A percentile compares a stretch with the other conserved stretches of the same genome.
Conservation (phyloP, 2,329 filamentous ascomycete genomes). For the Coniochaeta ligniaria region DNA sequence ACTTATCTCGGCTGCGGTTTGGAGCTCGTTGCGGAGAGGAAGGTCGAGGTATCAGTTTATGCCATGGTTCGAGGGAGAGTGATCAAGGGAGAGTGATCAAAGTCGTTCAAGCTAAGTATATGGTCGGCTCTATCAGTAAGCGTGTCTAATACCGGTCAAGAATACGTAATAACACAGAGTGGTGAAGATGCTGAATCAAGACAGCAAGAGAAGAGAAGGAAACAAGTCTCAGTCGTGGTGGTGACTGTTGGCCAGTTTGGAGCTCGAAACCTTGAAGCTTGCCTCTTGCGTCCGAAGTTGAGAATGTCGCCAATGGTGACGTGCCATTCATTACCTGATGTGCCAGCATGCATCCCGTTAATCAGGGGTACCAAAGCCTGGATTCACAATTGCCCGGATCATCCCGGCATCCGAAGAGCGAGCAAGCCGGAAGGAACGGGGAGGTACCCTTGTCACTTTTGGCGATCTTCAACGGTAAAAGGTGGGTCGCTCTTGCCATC, state of each 20-base stretch:
- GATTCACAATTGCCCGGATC: not conserved
- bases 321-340: not conserved
- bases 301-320: not conserved
- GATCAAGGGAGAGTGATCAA: not conserved
- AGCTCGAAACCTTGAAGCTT: not conserved
- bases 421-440: not conserved
- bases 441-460: not conserved
- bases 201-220: not conserved
- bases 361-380: not conserved
- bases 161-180: not conserved
- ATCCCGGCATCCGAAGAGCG: not conserved
- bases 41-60: not conserved
- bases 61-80: not conserved
- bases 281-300: not conserved
- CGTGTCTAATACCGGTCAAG: not conserved
- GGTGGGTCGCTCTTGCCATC: not conserved
- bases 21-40: not conserved
- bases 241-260: not conserved
- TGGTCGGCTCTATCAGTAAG: not conserved
- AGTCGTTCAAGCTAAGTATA: too few relatives aligned
- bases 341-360: not conserved
- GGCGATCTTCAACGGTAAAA: not conserved
- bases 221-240: not conserved
- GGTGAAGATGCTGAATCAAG: not conserved
- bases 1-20: not conserved